Base-by-base conservation (phyloP, 495 filamentous ascomycete species). In the Penicillium ucsense region DNA sequence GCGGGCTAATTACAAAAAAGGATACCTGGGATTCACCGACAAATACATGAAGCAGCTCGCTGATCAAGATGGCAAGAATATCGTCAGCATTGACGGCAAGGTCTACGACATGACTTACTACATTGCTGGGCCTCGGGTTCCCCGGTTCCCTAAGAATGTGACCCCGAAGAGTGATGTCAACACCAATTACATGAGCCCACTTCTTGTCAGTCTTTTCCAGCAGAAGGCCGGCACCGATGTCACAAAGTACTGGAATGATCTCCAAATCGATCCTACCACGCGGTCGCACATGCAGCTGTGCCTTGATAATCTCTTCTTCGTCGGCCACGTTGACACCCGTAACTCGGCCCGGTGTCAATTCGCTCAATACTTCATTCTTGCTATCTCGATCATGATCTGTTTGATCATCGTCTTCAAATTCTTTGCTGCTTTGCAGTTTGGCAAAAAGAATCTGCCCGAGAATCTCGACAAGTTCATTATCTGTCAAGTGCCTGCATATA, bases 391-490 rank as follows among this genome's bases (percentile, higher is more conserved):
- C 59, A 54, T 97, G 51, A 74, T 99, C 33, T 82, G 81, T 56
- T 63, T 72, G 36, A 83, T 99, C 51, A 89, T 99, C 54, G 73
- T 77, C 9, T 94, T 96, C 81, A 99, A 97, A 64, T 99, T 99
- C 74, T 76, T 96, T 49, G 92, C 92, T 8, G 92, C 92, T 1
- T 71, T 99, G 52, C 92, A 99, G 60, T 97, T 99, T 53, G 83
- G 85, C 34, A 80, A 72, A 60, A 96, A 95, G 74, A 94, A 84
- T 47, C 71, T 89, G 30, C 92, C 92, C 0, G 92, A 97, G 68
- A 90, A 95, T 59, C 76, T 96, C 35, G 92, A 99, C 71, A 97
- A 97, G 63, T 99, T 99, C 62, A 73, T 99, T 60, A 97, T 99
- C 65, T 94, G 87, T 63, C 94, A 95, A 66, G 89, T 99, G 33